Percentiles rank a stretch among this genome's conserved stretches.
phyloP scores from a whole-genome alignment of 1,284 basidiomycete genomes.

The Blastosporella zonata region DNA sequence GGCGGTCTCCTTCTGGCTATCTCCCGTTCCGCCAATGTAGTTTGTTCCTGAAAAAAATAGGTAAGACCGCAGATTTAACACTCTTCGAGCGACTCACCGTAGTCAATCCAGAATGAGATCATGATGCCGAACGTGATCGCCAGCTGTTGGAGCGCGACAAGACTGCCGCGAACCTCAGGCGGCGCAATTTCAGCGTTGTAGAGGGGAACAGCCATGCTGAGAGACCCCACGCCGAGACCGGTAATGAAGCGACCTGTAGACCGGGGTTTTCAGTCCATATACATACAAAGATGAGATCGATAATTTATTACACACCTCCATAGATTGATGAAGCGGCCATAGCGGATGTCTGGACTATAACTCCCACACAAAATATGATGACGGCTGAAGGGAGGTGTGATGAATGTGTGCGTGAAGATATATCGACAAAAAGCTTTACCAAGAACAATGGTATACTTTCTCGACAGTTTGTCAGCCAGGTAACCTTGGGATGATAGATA shows the following conservation, averaged over 20 bases:
- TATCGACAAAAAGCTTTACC: conserved; percentile 34
- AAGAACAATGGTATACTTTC: conserved; percentile 68
- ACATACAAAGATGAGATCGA: background rate
- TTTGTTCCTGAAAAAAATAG: conserved; percentile 57
- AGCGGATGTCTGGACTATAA: conserved; percentile 63
- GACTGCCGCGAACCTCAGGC: conserved; percentile 78
- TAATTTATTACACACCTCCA: conserved; percentile 41
- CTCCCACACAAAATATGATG: conserved; percentile 63
- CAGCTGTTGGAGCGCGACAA: conserved; percentile 80
- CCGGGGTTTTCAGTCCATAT: conserved; percentile 1
- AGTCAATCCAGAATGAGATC: conserved; percentile 80
- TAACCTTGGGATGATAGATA: conserved; percentile 39
- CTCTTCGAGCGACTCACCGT: too few species aligned
- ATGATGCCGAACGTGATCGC: conserved; percentile 73
- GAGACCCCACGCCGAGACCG: conserved; percentile 73
- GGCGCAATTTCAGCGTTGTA: conserved; percentile 76
- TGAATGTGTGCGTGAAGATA: background rate
- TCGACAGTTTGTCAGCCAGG: conserved; percentile 67
- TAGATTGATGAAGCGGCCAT: conserved; percentile 57
- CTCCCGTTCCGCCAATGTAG: conserved; percentile 63
- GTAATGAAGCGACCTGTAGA: conserved; percentile 64
- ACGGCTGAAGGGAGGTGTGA: conserved; percentile 46
- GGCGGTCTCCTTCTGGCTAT: conserved; percentile 57
- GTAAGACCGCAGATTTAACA: conserved; percentile 6
- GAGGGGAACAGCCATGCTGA: conserved; percentile 72